These are phyloP conservation scores for Sarocladium strictum DNA, from an alignment of 2,329 filamentous ascomycete species.

Conservation along the genomic window DNA sequence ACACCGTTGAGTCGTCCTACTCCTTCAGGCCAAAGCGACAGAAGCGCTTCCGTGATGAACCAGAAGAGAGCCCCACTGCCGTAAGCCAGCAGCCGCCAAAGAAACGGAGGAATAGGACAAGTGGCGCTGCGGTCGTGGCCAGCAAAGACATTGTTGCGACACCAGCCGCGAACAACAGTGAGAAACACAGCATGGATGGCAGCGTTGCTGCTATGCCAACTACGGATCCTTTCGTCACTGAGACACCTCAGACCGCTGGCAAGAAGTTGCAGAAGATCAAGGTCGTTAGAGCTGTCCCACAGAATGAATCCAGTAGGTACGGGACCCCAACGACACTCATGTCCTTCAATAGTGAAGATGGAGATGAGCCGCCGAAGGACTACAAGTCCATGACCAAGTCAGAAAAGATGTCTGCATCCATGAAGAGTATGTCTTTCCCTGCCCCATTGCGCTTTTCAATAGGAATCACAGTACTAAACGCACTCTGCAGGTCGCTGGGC, in stretches of 20 bases:
- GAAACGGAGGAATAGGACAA: slow-evolving; percentile 25
- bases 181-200: slow-evolving; percentile 6
- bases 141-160: neutral
- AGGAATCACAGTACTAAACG: slow-evolving; percentile 10
- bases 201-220: slow-evolving; percentile 14
- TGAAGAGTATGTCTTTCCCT: slow-evolving; percentile 47
- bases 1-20: slow-evolving; percentile 44
- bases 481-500: slow-evolving; percentile 47
- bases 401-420: slow-evolving; percentile 60
- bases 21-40: slow-evolving; percentile 50
- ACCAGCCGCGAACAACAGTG: slow-evolving; percentile 1
- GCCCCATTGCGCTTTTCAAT: too few relatives aligned
- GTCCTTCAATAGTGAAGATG: slow-evolving; percentile 20
- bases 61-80: slow-evolving; percentile 33
- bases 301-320: slow-evolving; percentile 18
- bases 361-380: slow-evolving; percentile 42
- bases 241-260: slow-evolving; percentile 14
- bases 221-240: slow-evolving; percentile 15
- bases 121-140: neutral
- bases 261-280: slow-evolving; percentile 34
- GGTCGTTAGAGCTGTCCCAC: slow-evolving; percentile 25
- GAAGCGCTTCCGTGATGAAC: slow-evolving; percentile 46
- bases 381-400: slow-evolving; percentile 59
- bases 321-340: slow-evolving; percentile 19
- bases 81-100: slow-evolving; percentile 28